Evolutionary conservation across 2,329 filamentous ascomycete species (phyloP).

Genomic region (Lasiodiplodia sp.): DNA sequence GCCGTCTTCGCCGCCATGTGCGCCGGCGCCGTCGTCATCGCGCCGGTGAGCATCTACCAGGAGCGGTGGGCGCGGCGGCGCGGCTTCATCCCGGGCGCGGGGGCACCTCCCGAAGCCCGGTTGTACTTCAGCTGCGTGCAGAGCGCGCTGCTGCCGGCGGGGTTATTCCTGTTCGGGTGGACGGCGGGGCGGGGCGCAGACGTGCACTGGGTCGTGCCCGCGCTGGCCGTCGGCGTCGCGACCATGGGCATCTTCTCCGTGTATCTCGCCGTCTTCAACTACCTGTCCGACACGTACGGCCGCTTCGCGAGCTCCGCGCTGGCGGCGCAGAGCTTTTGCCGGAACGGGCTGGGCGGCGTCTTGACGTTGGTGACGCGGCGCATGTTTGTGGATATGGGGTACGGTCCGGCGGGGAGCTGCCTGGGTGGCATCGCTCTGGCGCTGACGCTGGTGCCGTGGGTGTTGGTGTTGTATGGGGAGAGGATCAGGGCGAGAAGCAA

Average conservation of each 20-base stretch:
- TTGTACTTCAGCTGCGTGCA: slow-evolving; percentile 85
- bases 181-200: slow-evolving; percentile 64
- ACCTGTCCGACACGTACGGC: slow-evolving; percentile 87
- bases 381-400: slow-evolving; percentile 76
- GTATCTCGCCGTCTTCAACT: slow-evolving; percentile 91
- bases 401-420: slow-evolving; percentile 73
- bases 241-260: slow-evolving; percentile 87
- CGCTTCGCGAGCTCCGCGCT: slow-evolving; percentile 84
- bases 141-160: slow-evolving; percentile 75
- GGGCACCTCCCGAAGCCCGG: slow-evolving; percentile 68
- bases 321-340: slow-evolving; percentile 84
- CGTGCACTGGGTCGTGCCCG: slow-evolving; percentile 75
- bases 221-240: slow-evolving; percentile 73
- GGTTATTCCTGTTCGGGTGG: slow-evolving; percentile 83
- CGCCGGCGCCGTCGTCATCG: slow-evolving; percentile 70
- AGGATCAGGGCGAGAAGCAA: slow-evolving; percentile 77
- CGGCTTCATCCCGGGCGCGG: slow-evolving; percentile 36
- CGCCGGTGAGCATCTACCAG: slow-evolving; percentile 73
- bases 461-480: slow-evolving; percentile 79
- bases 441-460: slow-evolving; percentile 85
- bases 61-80: slow-evolving; percentile 67
- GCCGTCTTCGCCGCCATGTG: slow-evolving; percentile 77
- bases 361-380: slow-evolving; percentile 79
- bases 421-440: slow-evolving; percentile 73
- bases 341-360: slow-evolving; percentile 80